These are phyloP conservation scores for Calonectria pteridis DNA, from an alignment of 2,329 filamentous ascomycete species.

Conservation along the genomic window DNA sequence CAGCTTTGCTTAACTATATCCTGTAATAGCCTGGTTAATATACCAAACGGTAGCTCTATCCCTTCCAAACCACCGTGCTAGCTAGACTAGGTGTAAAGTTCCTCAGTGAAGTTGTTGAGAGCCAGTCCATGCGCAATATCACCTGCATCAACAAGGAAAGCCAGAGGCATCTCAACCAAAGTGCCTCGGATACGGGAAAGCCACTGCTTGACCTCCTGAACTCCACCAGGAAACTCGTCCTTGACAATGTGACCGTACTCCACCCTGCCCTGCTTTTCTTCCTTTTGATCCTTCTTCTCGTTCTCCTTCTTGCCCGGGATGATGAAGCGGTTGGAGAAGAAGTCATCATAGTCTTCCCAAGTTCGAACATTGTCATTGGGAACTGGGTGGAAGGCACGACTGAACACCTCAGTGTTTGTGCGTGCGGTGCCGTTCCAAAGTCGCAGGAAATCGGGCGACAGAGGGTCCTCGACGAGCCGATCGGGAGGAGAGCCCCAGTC, in stretches of 20 bases:
- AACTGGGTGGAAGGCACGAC: constrained; percentile 84
- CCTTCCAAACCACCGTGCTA: neutral
- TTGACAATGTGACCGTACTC: constrained; percentile 90
- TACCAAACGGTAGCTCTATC: neutral
- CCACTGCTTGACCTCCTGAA: constrained; percentile 78
- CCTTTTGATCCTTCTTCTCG: constrained; percentile 58
- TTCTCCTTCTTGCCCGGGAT: constrained; percentile 59
- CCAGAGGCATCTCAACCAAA: constrained; percentile 89
- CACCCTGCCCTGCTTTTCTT: constrained; percentile 69
- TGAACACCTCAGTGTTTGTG: constrained; percentile 85
- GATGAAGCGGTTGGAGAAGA: constrained; percentile 77
- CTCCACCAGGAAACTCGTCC: constrained; percentile 81
- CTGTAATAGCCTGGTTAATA: neutral
- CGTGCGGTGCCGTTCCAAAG: constrained; percentile 81
- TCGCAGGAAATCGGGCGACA: constrained; percentile 75
- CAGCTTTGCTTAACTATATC: too few relatives aligned
- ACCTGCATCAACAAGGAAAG: constrained; percentile 84
- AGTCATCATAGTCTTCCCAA: constrained; percentile 81
- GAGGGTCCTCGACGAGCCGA: constrained; percentile 78
- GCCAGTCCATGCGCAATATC: constrained; percentile 87
- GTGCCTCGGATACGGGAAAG: constrained; percentile 76
- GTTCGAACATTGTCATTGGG: constrained; percentile 76
- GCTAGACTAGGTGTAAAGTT: constrained; percentile 72
- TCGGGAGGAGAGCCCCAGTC: constrained; percentile 78
- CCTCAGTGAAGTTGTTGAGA: constrained; percentile 78